Evolutionary conservation across 1,284 basidiomycete species (phyloP), one percentile per base, ranked within the genome.

Genomic region (Marasmius tenuissimus): DNA sequence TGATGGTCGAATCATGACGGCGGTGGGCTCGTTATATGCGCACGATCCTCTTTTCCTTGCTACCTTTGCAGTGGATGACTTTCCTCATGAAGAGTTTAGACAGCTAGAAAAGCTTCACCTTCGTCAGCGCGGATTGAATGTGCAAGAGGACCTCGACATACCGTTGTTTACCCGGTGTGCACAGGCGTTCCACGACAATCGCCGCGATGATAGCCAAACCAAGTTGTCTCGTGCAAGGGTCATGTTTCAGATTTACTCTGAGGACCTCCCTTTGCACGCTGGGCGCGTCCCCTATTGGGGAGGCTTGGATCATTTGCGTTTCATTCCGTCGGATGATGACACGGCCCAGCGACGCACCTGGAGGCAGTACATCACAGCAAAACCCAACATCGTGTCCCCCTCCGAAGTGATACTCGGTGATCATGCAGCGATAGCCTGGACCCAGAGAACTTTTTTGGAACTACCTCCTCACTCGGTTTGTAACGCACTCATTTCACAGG

Each of bases 341-440:
- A 53, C 51, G 58, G 37, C 9, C 27, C n/a, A 57, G 58, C n/a
- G 34, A 7, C n/a, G 61, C 48, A 27, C 8, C 18, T 27, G n/a
- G n/a, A 42, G 38, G 18, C 39, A 40, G 4, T 76, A 72, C 56
- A 71, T 69, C 42, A 60, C 53, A 6, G 14, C 27, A 16, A 65
- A 80, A 20, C 73, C 72, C 0, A 57, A 54, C 3, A 62, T 82
- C 18, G 75, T 81, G 0, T 61, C 73, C 1, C 81, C 81, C 0
- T 64, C 37, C 3, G 63, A 80, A 50, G 61, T 81, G 10, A 69
- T 82, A 6, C 72, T 70, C 37, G 45, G 67, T 22, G 70, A 76
- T 37, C 75, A 71, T 50, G 76, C 76, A 63, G 53, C 72, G 0
- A 69, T 83, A 12, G 76, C 76, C 1, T 84, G 82, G 81, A 78